These are phyloP conservation scores for Nissolia schottii DNA, from an alignment of 306 rosid genomes.

Conservation along the genomic window DNA sequence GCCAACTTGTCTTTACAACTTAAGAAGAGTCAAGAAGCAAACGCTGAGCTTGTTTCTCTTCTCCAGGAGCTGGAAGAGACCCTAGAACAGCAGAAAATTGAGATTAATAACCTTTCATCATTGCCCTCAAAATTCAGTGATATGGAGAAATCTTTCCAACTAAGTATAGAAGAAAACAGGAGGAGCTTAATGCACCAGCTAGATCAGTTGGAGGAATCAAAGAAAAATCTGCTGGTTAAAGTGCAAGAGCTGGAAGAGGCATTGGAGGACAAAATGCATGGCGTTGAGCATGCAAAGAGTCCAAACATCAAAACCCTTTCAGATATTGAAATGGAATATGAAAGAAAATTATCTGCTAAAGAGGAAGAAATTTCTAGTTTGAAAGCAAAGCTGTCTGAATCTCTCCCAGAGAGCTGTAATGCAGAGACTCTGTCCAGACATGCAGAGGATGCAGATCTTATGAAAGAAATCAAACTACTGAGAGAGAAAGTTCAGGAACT, in stretches of 20 bases:
- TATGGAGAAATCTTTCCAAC: conserved; percentile 42
- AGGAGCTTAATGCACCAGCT: conserved; percentile 40
- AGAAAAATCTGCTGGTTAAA: conserved; percentile 44
- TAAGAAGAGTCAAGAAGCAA: conserved; percentile 78
- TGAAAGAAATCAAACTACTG: conserved; percentile 54
- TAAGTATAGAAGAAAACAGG: conserved; percentile 46
- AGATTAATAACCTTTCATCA: conserved; percentile 56
- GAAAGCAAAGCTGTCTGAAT: conserved; percentile 40
- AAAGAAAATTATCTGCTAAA: conserved; percentile 36
- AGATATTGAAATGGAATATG: conserved; percentile 44
- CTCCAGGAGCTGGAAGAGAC: conserved; percentile 88
- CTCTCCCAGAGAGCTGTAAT: conserved; percentile 35
- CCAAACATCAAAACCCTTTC: conserved; percentile 32
- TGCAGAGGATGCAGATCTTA: conserved; percentile 44
- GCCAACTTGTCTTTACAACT: conserved; percentile 73
- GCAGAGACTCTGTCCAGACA: conserved; percentile 36
- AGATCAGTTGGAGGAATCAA: conserved; percentile 61
- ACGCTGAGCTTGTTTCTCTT: conserved; percentile 80
- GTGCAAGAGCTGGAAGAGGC: conserved; percentile 57
- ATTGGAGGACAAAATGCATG: conserved; percentile 52
- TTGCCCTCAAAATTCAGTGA: conserved; percentile 41
- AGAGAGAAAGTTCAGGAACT: conserved; percentile 81
- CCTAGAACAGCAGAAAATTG: conserved; percentile 61
- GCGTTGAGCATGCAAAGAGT: conserved; percentile 29
- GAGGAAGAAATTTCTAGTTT: conserved; percentile 51